Evolutionary conservation across 2,329 filamentous ascomycete species (phyloP), one percentile per base, ranked within the genome.

Genomic region (Phoma sp.): DNA sequence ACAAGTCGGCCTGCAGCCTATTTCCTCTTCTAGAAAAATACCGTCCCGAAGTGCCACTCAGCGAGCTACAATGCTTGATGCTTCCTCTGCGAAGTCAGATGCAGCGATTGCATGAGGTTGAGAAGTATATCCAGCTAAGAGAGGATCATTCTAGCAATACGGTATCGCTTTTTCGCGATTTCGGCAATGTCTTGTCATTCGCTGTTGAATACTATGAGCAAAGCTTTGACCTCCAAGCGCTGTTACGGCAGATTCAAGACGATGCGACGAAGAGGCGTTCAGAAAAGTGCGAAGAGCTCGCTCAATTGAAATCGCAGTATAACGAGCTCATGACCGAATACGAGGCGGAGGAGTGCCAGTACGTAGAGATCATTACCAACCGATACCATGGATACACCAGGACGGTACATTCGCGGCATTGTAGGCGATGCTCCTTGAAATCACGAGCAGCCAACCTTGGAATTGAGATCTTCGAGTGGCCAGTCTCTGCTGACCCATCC

Each of bases 381-480:
- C 4, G 5, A 2, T 36, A 44, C 7, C n/a, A 56, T 39, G 46
- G 53, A 11, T 57, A 58, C 23, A 57, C 40, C 2, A 32, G 32
- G 1, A 38, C 42, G 14, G 29, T 40, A 2, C 67, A 71, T 42
- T 23, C 5, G 4, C 3, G 4, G 3, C 4, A 14, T 2, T 74
- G 71, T 38, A 1, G 13, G 0, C 62, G 29, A 6, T 85, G 81
- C 59, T 1, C 2, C 0, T 55, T 72, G 0, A 38, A 58, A 3
- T 4, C 5, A 0, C 1, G 66, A n/a, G 82, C 82, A 0, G 40
- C 73, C 0, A 2, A 3, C 0, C 51, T 88, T 0, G 33, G 24
- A 0, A 85, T 88, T 7, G 0, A 37, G 0, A 64, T 83, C 7
- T 75, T 84, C 58, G 85, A 88, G 61, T 86, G 83, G 83, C 84